Base-by-base conservation (phyloP, 73 alveolate genomes). In the Paramecium sexaurelia region DNA sequence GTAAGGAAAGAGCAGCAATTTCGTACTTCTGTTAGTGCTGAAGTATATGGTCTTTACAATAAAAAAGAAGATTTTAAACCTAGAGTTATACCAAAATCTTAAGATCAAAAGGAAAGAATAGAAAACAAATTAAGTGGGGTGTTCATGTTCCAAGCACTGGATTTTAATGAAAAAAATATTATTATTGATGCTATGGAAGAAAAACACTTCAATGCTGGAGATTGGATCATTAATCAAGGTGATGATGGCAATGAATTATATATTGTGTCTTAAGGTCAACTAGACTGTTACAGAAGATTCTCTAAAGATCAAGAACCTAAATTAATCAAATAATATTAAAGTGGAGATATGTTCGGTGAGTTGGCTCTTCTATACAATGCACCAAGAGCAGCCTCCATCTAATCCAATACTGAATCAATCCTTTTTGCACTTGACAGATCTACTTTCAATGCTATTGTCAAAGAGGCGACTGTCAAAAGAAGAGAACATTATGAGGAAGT, bases 1-100 rank as follows among this genome's bases (percentile, higher is more conserved):
- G 40, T 37, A 45, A 39, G 13, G 8, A 41, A 39, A 43, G 90
- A 56, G 8, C 29, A 92, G 15, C 41, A 75, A 56, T 22, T 47
- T 55, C 89, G 98, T 39, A 91, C 95, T 26, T 94, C 97, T 69
- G 99, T 94, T 37, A 95, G 98, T 87, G 98, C 99, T 17, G 99
- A 98, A 93, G 99, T 97, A 13, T 97, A 92, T 83, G 99, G 99
- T 93, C 20, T 94, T 94, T 91, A 92, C 93, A 98, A 98, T 91
- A 94, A 95, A 75, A 96, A 96, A 88, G 96, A 94, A n/a, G 75
- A 68, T 69, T 97, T 92, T 92, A 89, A 84, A 15, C 97, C 99
- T 10, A 95, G 98, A 78, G 97, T 93, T 7, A 93, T 95, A 73
- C 96, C 94, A n/a, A 98, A 98, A 93, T 78, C 95, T 5, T 98